Conservation (phyloP, 768 basidiomycete species). For the Dentipellis sp. region DNA sequence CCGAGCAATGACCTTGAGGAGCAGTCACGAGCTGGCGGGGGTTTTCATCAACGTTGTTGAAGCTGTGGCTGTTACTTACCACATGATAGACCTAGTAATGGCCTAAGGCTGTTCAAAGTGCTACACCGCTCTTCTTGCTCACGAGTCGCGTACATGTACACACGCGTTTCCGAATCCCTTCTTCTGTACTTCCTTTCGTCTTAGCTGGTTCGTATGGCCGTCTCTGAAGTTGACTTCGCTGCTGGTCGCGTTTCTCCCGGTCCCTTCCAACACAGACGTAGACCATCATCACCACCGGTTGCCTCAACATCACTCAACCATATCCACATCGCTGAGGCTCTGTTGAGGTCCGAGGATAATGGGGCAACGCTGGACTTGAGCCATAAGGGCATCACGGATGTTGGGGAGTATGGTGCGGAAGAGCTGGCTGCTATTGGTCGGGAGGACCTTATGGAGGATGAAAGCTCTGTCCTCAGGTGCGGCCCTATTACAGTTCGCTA, state of each 20-base stretch:
- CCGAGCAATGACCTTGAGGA: too few species aligned
- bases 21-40: too few species aligned
- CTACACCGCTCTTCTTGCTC: not conserved
- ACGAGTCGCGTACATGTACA: not conserved
- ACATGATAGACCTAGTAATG: not conserved
- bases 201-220: constrained; percentile 3
- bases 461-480: constrained; percentile 53
- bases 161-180: not conserved
- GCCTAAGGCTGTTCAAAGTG: not conserved
- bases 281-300: constrained; percentile 14
- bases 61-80: not conserved
- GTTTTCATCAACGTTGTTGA: too few species aligned
- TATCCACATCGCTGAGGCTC: constrained; percentile 55
- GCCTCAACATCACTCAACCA: constrained; percentile 38
- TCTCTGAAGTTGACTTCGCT: constrained; percentile 1
- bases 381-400: constrained; percentile 66
- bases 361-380: constrained; percentile 83
- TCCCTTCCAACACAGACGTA: constrained; percentile 6
- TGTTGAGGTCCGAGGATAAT: constrained; percentile 58
- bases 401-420: constrained; percentile 66
- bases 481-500: constrained; percentile 14
- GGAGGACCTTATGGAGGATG: constrained; percentile 35
- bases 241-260: constrained; percentile 2
- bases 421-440: constrained; percentile 59
- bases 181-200: constrained; percentile 1